Conservation (phyloP, 1,139 yeast species). For the Candida sanyaensis region DNA sequence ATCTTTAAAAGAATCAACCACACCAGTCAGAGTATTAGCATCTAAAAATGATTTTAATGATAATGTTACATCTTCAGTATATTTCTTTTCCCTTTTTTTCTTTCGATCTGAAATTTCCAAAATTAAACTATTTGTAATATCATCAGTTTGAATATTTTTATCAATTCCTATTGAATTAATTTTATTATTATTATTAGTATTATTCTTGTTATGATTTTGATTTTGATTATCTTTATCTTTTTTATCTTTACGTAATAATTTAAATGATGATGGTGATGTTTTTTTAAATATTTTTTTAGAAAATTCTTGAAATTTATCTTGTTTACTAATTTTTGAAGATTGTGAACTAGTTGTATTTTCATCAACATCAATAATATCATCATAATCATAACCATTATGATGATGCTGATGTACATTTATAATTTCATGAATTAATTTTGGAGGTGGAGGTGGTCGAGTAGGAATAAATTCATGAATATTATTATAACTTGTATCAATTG, state of each 20-base stretch:
- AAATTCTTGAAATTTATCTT: conserved; percentile 5
- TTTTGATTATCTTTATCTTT: no score
- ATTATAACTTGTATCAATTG: conserved; percentile 1
- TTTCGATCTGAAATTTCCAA: not conserved
- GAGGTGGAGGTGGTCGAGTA: conserved; percentile 5
- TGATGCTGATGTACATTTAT: no score
- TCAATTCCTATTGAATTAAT: not conserved
- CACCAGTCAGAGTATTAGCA: conserved; percentile 1
- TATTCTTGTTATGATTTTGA: no score
- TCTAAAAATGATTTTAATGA: conserved; percentile 3
- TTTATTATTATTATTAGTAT: no score
- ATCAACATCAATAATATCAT: no score
- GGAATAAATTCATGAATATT: conserved; percentile 5
- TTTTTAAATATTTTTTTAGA: conserved; percentile 4
- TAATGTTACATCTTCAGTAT: conserved; percentile 2
- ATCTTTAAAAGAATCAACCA: conserved; percentile 5
- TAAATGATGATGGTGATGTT: not conserved
- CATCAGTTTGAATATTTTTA: conserved; percentile 4
- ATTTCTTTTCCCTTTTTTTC: conserved; percentile 1
- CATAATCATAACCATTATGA: no score
- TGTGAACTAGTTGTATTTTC: conserved; percentile 5
- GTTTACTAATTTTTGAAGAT: conserved; percentile 3
- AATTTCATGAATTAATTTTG: not conserved
- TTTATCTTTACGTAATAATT: conserved; percentile 3
- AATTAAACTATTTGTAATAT: conserved; percentile 1